Evolutionary conservation across 2,329 filamentous ascomycete species (phyloP), one percentile per base, ranked within the genome.

Genomic region (Aspergillus sp.): DNA sequence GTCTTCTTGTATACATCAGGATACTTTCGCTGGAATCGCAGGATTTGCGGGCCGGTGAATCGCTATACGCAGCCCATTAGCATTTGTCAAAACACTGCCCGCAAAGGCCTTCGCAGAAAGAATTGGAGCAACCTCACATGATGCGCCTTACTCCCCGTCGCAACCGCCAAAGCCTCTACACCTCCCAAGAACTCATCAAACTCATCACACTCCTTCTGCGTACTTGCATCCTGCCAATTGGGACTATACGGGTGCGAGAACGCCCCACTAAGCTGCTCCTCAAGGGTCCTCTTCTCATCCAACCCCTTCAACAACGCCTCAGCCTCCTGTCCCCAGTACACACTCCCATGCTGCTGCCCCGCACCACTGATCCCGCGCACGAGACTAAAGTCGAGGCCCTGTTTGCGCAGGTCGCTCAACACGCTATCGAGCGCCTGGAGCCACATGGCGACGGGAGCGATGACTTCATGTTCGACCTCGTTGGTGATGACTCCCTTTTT

Each of bases 181-280:
- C 82, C 82, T 0, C 91, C 91, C 7, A 97, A 80, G 57, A 83
- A 81, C 5, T 81, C 84, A 76, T 98, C 93, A 73, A 98, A 98
- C 65, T 86, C 84, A 75, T 97, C 93, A 74, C 93, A 97, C 79
- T 99, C 91, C 67, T 84, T 84, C 80, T 97, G 93, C 2, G 95
- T 98, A 79, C 93, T 97, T 64, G 93, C 90, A 76, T 99, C 95
- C 80, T 98, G 95, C 95, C 95, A 99, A 77, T 98, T 99, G 7
- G 95, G 95, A 67, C 92, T 93, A 79, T 89, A 93, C 4, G 91
- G 89, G 76, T 96, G 90, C 17, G 93, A 91, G 73, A 98, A 91
- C 0, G 90, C 91, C 3, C 79, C 81, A 9, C 81, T 80, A 28
- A 98, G 81, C 79, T 96, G 93, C 63, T 91, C 87, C 54, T 91